Evolutionary conservation across 331 rosid genomes (phyloP), one percentile per base, ranked within the genome.

Genomic region (Erythrophleum ivorense): DNA sequence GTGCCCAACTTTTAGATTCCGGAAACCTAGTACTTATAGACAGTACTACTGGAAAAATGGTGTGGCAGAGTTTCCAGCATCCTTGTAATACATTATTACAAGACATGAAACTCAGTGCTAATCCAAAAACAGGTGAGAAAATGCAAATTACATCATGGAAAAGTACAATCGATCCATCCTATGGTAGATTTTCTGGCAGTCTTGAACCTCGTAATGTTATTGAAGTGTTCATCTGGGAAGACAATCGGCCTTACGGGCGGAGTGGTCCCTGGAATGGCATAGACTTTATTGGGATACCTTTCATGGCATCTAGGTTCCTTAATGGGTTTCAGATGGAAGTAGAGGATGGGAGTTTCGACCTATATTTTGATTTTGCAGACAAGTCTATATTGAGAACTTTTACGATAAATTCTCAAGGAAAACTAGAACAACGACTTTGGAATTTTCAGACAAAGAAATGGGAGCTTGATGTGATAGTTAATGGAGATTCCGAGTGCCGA

Each of bases 191-290:
- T 16, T 69, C 50, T 7, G 0, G 0, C 9, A 41, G 65, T 19
- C 10, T 81, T 9, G 63, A 81, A 54, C 60, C 59, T 11, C 58
- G 3, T 5, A 14, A 2, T 49, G 52, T 67, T 7, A n/a, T 64
- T 57, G 80, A 78, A 66, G 18, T 10, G 12, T 79, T 84, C 36
- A 50, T 79, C 15, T 74, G 81, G 81, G 13, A 81, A 13, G 76
- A n/a, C 66, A 75, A 67, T 53, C 71, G 12, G 0, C 77, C 81
- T 0, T 67, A 33, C 5, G 57, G 72, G 77, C 77, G 75, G 5
- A 58, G 13, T 2, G 82, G 84, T 46, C 84, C 84, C 9, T 88
- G 86, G 91, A 71, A 81, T 52, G 78, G 86, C 9, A 6, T 6
- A 33, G 16, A 1, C 3, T 81, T 81, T 18, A 8, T 45, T 7